Conservation (phyloP, 2,329 filamentous ascomycete genomes). For the Colletotrichum tofieldiae region DNA sequence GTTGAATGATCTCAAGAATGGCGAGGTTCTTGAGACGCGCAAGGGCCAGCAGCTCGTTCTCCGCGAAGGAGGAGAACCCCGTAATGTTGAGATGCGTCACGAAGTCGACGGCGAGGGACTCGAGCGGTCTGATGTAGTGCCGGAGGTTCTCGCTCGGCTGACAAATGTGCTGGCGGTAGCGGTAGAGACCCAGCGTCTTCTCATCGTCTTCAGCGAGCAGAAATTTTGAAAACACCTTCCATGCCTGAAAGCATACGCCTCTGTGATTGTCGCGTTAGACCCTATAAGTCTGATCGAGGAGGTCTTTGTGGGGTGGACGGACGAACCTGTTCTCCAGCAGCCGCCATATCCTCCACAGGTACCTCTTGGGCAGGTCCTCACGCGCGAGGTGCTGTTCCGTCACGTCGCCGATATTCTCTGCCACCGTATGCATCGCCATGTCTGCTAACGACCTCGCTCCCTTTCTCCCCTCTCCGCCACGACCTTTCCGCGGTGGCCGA, state of each 20-base stretch:
- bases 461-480: slow-evolving; percentile 45
- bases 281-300: neutral
- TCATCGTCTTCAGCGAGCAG: slow-evolving; percentile 53
- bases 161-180: slow-evolving; percentile 58
- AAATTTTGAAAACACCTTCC: slow-evolving; percentile 57
- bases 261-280: slow-evolving; percentile 43
- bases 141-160: slow-evolving; percentile 52
- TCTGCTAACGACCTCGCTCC: slow-evolving; percentile 58
- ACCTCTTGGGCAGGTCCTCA: slow-evolving; percentile 52
- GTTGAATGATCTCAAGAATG: slow-evolving; percentile 63
- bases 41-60: slow-evolving; percentile 59
- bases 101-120: slow-evolving; percentile 55
- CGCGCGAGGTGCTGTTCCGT: slow-evolving; percentile 50
- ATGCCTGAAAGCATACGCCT: slow-evolving; percentile 57
- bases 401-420: slow-evolving; percentile 55
- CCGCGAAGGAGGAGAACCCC: slow-evolving; percentile 53
- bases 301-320: neutral
- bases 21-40: slow-evolving; percentile 63
- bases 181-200: slow-evolving; percentile 55
- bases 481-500: slow-evolving; percentile 46
- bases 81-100: slow-evolving; percentile 60
- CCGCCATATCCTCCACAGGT: slow-evolving; percentile 58
- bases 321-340: slow-evolving; percentile 58
- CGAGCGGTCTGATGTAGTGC: slow-evolving; percentile 56
- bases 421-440: slow-evolving; percentile 56